Conservation (phyloP, 768 basidiomycete species). For the Agaricus bisporus region DNA sequence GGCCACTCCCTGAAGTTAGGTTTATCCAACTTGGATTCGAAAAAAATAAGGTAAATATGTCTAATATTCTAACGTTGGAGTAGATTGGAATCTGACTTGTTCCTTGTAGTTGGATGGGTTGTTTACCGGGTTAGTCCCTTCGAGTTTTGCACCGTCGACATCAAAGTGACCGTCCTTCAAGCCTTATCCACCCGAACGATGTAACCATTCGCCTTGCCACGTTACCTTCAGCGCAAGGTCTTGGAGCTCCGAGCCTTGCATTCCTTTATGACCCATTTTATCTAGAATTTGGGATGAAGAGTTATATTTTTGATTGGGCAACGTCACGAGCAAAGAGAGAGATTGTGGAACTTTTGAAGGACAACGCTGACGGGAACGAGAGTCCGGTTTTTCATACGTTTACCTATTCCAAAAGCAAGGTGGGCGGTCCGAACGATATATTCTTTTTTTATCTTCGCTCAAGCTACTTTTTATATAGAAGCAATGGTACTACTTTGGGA, state of each 20-base stretch:
- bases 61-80: background rate
- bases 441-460: too few species aligned
- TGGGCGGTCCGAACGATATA: constrained; percentile 14
- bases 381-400: constrained; percentile 42
- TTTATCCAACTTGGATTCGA: constrained; percentile 2
- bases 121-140: background rate
- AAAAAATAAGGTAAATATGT: background rate
- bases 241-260: constrained; percentile 24
- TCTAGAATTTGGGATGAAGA: constrained; percentile 37
- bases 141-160: background rate
- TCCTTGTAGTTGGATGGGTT: background rate
- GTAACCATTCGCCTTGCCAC: constrained; percentile 40
- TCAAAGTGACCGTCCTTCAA: constrained; percentile 11
- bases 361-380: constrained; percentile 18
- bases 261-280: constrained; percentile 54
- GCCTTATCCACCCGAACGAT: constrained; percentile 29
- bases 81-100: background rate
- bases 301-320: constrained; percentile 53
- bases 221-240: constrained; percentile 10
- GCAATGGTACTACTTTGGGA: constrained; percentile 47
- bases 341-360: constrained; percentile 23
- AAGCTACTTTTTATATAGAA: constrained; percentile 22
- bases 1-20: background rate
- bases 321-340: constrained; percentile 24
- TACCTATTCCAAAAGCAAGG: constrained; percentile 39